These are phyloP conservation scores for Mycena indigotica DNA, from an alignment of 768 basidiomycete genomes.

Conservation along the genomic window DNA sequence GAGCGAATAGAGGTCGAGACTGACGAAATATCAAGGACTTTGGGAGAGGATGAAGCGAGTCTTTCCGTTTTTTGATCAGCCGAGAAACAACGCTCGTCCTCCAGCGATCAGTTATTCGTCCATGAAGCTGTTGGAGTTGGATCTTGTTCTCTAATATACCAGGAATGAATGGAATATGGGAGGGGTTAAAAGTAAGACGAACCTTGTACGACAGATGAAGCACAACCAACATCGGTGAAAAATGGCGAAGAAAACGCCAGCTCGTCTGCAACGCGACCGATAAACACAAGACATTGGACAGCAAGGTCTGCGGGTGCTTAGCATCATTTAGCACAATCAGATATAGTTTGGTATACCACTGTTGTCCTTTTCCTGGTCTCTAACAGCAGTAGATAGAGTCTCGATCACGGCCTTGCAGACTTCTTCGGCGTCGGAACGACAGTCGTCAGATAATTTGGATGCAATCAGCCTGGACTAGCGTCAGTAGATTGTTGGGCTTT, in stretches of 20 bases:
- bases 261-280: constrained; percentile 53
- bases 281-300: constrained; percentile 44
- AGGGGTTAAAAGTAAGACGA: constrained; percentile 17
- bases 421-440: constrained; percentile 53
- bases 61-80: constrained; percentile 33
- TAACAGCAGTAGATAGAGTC: constrained; percentile 38
- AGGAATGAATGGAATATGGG: constrained; percentile 2
- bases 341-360: constrained; percentile 32
- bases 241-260: constrained; percentile 48
- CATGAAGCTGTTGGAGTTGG: constrained; percentile 43
- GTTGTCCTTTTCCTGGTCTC: constrained; percentile 30
- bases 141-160: constrained; percentile 50
- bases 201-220: constrained; percentile 39
- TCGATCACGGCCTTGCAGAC: constrained; percentile 45
- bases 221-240: constrained; percentile 46
- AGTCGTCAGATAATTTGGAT: constrained; percentile 44
- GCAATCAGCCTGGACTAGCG: constrained; percentile 40
- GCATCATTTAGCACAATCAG: not conserved
- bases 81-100: constrained; percentile 42
- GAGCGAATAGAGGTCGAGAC: not conserved
- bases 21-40: constrained; percentile 30
- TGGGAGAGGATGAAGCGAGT: constrained; percentile 20
- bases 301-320: constrained; percentile 19
- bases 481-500: constrained; percentile 1
- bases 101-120: constrained; percentile 57